Evolutionary conservation across 495 filamentous ascomycete genomes (phyloP).

Genomic region (Gamarada debralockiae): DNA sequence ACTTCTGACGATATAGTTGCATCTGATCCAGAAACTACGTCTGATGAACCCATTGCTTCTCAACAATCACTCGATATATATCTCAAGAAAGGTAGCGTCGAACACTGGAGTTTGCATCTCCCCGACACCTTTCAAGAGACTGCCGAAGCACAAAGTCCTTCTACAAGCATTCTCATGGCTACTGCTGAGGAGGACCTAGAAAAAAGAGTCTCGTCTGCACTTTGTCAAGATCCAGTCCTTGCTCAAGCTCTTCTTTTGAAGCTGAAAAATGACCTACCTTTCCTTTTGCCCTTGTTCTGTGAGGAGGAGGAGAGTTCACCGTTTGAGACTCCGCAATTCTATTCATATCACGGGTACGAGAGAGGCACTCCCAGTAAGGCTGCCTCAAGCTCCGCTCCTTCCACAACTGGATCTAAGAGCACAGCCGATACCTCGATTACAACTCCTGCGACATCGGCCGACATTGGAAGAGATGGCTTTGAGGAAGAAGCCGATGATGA

Average conservation of each 20-base stretch:
- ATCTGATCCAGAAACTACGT: not conserved
- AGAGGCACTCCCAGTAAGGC: not conserved
- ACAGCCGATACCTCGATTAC: not conserved
- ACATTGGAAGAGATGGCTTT: not conserved
- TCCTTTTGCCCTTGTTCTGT: not conserved
- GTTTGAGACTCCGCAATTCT: not conserved
- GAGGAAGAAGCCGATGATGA: conserved; percentile 1
- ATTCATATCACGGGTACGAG: not conserved
- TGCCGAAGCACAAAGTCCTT: not conserved
- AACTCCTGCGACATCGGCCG: conserved; percentile 1
- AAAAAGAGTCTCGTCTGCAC: not conserved
- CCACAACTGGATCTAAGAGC: not conserved
- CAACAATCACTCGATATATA: not conserved
- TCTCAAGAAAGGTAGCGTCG: not conserved
- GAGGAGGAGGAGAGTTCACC: not conserved
- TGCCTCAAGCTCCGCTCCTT: not conserved
- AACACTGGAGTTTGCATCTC: not conserved
- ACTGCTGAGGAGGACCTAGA: conserved; percentile 1
- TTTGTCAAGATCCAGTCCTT: not conserved
- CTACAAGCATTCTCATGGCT: not conserved
- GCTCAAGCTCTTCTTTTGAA: not conserved
- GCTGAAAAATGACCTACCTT: not conserved
- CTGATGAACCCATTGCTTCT: not conserved
- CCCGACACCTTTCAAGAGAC: not conserved
- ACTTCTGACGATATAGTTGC: too few species aligned